Base-by-base conservation (phyloP, 2,329 filamentous ascomycete species). In the Pseudopyrenochaeta lycopersici region DNA sequence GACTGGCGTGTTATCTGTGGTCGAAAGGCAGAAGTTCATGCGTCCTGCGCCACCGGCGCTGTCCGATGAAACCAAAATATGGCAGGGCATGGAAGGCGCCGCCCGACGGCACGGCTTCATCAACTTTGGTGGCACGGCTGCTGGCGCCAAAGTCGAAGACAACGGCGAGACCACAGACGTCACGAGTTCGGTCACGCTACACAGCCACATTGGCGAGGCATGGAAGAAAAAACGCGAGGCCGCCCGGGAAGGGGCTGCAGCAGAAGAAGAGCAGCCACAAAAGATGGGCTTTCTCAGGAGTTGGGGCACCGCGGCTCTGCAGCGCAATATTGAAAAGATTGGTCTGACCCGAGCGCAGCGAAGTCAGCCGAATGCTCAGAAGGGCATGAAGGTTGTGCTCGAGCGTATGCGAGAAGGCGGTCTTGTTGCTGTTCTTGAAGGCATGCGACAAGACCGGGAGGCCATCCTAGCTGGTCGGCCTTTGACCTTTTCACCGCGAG, bases 371-470 rank as follows among this genome's bases (percentile, higher is more conserved):
- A 93, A 93, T 78, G 91, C 90, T 63, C 87, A 89, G 44, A 89
- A 93, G 72, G 91, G 91, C 43, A 94, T 95, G 91, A 87, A 85
- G 51, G 85, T 93, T 32, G 90, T 95, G 7, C 81, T 95, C 18
- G 89, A 92, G 75, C 82, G 90, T 42, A 74, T 91, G 69, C 80
- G 88, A 48, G 80, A 81, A 52, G 88, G 88, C 33, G 89, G 88
- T 0, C 77, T 91, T 15, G 86, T 89, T 14, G 87, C 77, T 18
- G 88, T 90, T n/a, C 76, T 91, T 27, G 88, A 90, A 60, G 88
- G 87, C 23, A 90, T 90, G 88, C 80, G 86, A 46, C 78, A 80
- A 63, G 88, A 90, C 67, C 80, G 83, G 35, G 81, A 84, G 62
- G 52, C 68, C 27, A 73, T 73, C 9, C 54, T 72, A 7, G 66